Percentiles rank a stretch among this genome's conserved stretches.
Conservation (phyloP, 106 monocot genomes). For the Dendrobium chrysotoxum region DNA sequence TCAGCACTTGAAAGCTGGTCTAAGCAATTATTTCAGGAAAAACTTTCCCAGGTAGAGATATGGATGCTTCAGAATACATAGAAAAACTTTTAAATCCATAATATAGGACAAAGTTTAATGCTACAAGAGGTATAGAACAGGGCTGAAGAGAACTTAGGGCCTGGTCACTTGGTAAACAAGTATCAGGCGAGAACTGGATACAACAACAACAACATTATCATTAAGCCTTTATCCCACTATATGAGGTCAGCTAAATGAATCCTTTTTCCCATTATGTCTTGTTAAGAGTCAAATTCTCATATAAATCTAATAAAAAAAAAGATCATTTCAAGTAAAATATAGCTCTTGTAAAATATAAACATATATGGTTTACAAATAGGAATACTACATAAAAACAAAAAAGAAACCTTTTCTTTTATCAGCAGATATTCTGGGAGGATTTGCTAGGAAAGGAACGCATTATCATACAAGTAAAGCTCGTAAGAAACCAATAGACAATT, state of each 20-base stretch:
- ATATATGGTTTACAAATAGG: no score
- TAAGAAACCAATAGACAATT: not conserved
- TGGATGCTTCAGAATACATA: not conserved
- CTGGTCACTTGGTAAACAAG: not conserved
- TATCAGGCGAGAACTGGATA: not conserved
- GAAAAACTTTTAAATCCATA: not conserved
- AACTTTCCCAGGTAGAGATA: not conserved
- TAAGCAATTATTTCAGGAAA: not conserved
- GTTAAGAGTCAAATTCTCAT: no score
- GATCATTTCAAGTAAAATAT: not conserved
- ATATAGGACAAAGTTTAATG: not conserved
- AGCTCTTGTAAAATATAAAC: no score
- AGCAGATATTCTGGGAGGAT: no score
- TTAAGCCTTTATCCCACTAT: no score
- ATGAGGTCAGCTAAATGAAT: no score
- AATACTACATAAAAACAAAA: no score
- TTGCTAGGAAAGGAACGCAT: no score
- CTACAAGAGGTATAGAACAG: not conserved
- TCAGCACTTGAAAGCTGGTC: not conserved
- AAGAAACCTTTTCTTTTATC: no score
- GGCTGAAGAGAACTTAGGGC: not conserved
- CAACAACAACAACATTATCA: no score
- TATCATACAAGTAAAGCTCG: no score
- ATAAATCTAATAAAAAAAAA: not conserved
- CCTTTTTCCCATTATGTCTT: no score